phyloP scores from a whole-genome alignment of 805 yeast species.

The Cyberlindnera mycetangii region DNA sequence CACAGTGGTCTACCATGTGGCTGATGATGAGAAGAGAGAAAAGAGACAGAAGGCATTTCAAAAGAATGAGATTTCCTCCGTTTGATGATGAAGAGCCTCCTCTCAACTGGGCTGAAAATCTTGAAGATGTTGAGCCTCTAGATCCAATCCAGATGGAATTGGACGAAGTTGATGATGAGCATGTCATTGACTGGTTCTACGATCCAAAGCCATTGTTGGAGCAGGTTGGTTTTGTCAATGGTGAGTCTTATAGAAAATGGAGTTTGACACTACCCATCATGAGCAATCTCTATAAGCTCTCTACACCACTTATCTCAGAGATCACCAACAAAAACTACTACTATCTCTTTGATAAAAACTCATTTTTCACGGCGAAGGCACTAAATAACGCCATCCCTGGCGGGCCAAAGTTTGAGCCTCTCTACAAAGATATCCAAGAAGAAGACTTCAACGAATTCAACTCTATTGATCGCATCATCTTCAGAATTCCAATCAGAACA shows the following conservation, averaged over 20 bases:
- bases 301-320: conserved; percentile 70
- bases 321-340: conserved; percentile 47
- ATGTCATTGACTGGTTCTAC: conserved; percentile 73
- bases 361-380: conserved; percentile 90
- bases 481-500: conserved; percentile 70
- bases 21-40: conserved; percentile 90
- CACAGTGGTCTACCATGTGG: conserved; percentile 97
- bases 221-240: conserved; percentile 54
- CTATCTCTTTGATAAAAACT: conserved; percentile 71
- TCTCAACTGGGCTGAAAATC: conserved; percentile 73
- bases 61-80: conserved; percentile 91
- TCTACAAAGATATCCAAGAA: conserved; percentile 61
- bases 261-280: conserved; percentile 55
- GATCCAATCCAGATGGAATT: conserved; percentile 69
- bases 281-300: conserved; percentile 61
- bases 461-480: conserved; percentile 81
- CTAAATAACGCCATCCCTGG: conserved; percentile 86
- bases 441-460: conserved; percentile 89
- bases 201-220: conserved; percentile 73
- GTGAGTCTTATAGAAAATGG: conserved; percentile 78
- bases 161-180: conserved; percentile 59
- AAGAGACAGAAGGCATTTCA: conserved; percentile 83
- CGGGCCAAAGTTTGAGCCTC: conserved; percentile 93
- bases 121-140: conserved; percentile 67
- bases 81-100: conserved; percentile 98